Percentiles rank a stretch among this genome's conserved stretches.
Evolutionary conservation across 192 early-diverging fungal genomes (phyloP).

Genomic region (Backusella tarrabulga): DNA sequence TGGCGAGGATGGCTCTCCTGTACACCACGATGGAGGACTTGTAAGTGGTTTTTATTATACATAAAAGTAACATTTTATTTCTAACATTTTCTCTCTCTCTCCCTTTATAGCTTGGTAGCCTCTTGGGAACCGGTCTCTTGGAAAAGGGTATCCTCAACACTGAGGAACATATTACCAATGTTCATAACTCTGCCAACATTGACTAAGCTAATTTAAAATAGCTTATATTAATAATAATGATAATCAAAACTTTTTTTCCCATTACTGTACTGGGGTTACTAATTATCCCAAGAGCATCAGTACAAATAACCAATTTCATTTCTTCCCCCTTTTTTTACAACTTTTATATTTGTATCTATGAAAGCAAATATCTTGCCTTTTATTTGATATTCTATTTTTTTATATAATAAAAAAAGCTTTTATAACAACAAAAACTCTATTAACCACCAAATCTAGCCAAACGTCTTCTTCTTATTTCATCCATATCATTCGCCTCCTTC

Average conservation of each 20-base stretch:
- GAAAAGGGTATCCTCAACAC: not conserved
- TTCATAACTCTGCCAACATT: not conserved
- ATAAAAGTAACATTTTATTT: not conserved
- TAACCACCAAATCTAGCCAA: constrained; percentile 30
- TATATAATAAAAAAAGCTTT: not conserved
- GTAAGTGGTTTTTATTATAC: not conserved
- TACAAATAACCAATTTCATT: constrained; percentile 2
- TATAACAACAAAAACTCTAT: not conserved
- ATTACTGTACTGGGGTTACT: not conserved
- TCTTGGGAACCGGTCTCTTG: not conserved
- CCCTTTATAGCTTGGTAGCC: not conserved
- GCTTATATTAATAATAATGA: not conserved
- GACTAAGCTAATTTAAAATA: not conserved
- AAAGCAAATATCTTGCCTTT: not conserved
- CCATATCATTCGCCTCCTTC: not conserved
- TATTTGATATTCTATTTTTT: constrained; percentile 6
- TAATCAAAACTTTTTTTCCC: not conserved
- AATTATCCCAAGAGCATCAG: constrained; percentile 2
- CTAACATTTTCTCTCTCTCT: not conserved
- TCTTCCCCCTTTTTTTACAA: not conserved
- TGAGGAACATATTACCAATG: not conserved
- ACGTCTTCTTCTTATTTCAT: constrained; percentile 29
- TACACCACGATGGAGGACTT: not conserved
- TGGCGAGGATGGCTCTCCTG: not conserved
- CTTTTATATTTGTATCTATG: not conserved